Evolutionary conservation across 1,284 basidiomycete species (phyloP), one percentile per base, ranked within the genome.

Genomic region (Ganoderma meredithae): DNA sequence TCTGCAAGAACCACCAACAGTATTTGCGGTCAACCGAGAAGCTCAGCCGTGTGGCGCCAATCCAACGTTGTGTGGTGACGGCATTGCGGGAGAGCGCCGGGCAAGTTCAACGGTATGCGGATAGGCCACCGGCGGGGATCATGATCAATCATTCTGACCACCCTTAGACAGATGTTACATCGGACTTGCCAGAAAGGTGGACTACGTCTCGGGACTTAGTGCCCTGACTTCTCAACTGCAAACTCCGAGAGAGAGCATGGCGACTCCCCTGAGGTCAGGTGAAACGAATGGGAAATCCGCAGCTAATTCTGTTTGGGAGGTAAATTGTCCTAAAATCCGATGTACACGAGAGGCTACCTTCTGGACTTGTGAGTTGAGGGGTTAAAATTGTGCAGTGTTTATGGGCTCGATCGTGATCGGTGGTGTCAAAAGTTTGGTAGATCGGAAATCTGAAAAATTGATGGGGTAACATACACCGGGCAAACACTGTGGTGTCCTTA

Each of bases 341-440:
- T 39, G 36, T 39, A 39, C 7, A 39, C 7, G 31, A 31, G 31
- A 31, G 36, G 36, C 2, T 10, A 39, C 10, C 36, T 10, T 10
- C 36, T 10, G 36, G 0, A 39, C 36, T 39, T 39, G 36, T 2
- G 10, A 39, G 36, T 10, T 1, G 36, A 0, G 36, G 31, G 31
- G 31, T 31, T 31, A 31, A 31, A 3, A 31, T 31, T 31, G 31
- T 31, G 31, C 31, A 31, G 31, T 39, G 10, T 39, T 7, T 22
- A 9, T 49, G 9, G n/a, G 47, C n/a, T 49, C 47, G 47, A 49
- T 49, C 47, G n/a, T 49, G 47, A 49, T 49, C 47, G 47, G 47
- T 22, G 9, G n/a, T 19, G 22, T 49, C 9, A 49, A 49, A 47
- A 9, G 47, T 49, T 49, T 49, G n/a, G 47, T 49, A 49, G 47